Evolutionary conservation across 2,329 filamentous ascomycete species (phyloP), one percentile per base, ranked within the genome.

Genomic region (Trichoderma sp.): DNA sequence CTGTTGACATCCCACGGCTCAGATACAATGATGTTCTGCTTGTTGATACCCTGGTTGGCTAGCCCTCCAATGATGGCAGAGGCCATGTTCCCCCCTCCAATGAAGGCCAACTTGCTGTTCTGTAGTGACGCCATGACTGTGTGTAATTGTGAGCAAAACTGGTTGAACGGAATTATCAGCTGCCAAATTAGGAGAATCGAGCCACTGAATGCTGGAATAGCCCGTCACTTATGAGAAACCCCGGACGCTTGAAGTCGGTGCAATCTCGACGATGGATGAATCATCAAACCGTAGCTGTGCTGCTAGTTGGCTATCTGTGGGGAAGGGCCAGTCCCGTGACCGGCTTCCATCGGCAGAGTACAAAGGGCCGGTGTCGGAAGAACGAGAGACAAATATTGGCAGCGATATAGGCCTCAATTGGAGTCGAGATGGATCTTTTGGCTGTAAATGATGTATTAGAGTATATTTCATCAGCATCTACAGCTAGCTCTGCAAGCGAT

Each of bases 1-100:
- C 84, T 81, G 80, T 85, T 86, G 68, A 84, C 83, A 4, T 85
- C 83, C 83, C 83, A 85, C 1, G 84, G 84, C 77, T 85, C 84
- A 4, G 83, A 79, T 68, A 85, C 84, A 75, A 73, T 78, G 75
- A 86, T 81, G 77, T 84, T 81, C 66, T 78, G 74, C 74, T 81
- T 80, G 72, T 79, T 69, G 73, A 82, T 81, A 75, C 79, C 79
- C 72, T 83, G 82, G 70, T 77, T 77, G 33, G 83, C 74, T 27
- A 86, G 81, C 62, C 84, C 84, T 24, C 82, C 81, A 71, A 85
- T 85, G 73, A 86, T 86, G 79, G 84, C 84, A 66, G 79, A 79
- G 69, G 82, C 83, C 84, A 86, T 86, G 78, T 85, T 85, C 73
- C 84, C 84, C 71, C 84, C 84, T 70, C 82, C 82, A 59, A 81